Percentiles rank a stretch among this genome's conserved stretches.
Evolutionary conservation across 495 filamentous ascomycete species (phyloP).

Genomic region (Diplogelasinospora grovesii): DNA sequence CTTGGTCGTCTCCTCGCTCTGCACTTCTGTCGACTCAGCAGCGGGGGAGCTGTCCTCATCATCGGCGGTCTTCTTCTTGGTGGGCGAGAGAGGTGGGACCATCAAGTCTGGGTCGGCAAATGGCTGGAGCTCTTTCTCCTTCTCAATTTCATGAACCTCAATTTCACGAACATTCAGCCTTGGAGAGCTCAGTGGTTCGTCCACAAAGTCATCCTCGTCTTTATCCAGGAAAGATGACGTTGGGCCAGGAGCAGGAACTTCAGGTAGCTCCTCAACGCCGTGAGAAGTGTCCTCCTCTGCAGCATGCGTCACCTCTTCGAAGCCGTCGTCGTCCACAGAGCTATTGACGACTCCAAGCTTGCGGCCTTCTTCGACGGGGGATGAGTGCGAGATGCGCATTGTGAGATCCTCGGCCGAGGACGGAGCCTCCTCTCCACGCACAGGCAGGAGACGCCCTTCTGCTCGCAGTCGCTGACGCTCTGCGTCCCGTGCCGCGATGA

Average conservation of each 20-base stretch:
- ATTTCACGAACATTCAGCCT: slow-evolving; percentile 35
- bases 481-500: slow-evolving; percentile 71
- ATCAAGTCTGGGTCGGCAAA: slow-evolving; percentile 40
- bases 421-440: slow-evolving; percentile 29
- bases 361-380: slow-evolving; percentile 43
- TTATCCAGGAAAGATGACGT: slow-evolving; percentile 40
- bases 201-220: slow-evolving; percentile 63
- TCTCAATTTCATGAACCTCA: slow-evolving; percentile 29
- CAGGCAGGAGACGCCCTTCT: slow-evolving; percentile 52
- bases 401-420: slow-evolving; percentile 35
- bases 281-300: slow-evolving; percentile 58
- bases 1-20: slow-evolving; percentile 1
- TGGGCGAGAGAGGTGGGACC: slow-evolving; percentile 45
- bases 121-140: slow-evolving; percentile 11
- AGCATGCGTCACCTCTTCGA: slow-evolving; percentile 78
- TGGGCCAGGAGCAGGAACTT: slow-evolving; percentile 27
- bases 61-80: slow-evolving; percentile 24
- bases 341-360: slow-evolving; percentile 67
- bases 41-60: slow-evolving; percentile 1
- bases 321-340: slow-evolving; percentile 78
- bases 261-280: slow-evolving; percentile 43
- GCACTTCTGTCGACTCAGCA: not conserved
- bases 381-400: slow-evolving; percentile 40
- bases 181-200: slow-evolving; percentile 60
- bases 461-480: slow-evolving; percentile 72